These are phyloP conservation scores for Pseudofabraea citricarpa DNA, from an alignment of 2,329 filamentous ascomycete species.

Conservation along the genomic window DNA sequence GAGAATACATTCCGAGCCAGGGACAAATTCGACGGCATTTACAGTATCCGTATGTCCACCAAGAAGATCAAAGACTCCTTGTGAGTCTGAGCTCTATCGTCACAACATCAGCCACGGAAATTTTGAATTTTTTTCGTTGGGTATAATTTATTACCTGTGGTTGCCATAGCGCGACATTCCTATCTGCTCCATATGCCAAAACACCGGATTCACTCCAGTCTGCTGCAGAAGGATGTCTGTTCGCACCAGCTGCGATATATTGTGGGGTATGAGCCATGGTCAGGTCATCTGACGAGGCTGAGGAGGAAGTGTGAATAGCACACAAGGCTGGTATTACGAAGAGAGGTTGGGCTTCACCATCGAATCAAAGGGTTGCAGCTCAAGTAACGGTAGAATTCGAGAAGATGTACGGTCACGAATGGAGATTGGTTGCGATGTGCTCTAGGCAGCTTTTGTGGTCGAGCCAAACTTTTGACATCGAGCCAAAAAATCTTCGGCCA, in stretches of 20 bases:
- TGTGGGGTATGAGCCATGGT: constrained; percentile 20
- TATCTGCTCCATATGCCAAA: constrained; percentile 84
- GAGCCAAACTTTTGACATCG: constrained; percentile 1
- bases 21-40: constrained; percentile 78
- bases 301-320: not conserved
- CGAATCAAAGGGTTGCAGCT: too few relatives aligned
- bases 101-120: constrained; percentile 3
- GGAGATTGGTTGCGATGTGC: too few relatives aligned
- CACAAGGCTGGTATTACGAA: not conserved
- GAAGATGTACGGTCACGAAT: too few relatives aligned
- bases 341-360: too few relatives aligned
- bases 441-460: not conserved
- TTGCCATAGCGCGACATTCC: constrained; percentile 84
- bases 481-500: constrained; percentile 1
- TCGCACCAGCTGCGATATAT: constrained; percentile 66
- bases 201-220: constrained; percentile 78
- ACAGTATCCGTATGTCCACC: constrained; percentile 74
- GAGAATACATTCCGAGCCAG: constrained; percentile 51
- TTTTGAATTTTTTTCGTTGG: constrained; percentile 1
- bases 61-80: constrained; percentile 63
- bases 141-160: constrained; percentile 71
- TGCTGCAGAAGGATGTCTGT: constrained; percentile 81
- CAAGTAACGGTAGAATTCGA: too few relatives aligned
- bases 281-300: constrained; percentile 6
- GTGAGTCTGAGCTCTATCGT: constrained; percentile 15